Percentiles rank a stretch among this genome's conserved stretches.
Conservation (phyloP, 192 early-diverging fungal species). For the Coemansia furcata region DNA sequence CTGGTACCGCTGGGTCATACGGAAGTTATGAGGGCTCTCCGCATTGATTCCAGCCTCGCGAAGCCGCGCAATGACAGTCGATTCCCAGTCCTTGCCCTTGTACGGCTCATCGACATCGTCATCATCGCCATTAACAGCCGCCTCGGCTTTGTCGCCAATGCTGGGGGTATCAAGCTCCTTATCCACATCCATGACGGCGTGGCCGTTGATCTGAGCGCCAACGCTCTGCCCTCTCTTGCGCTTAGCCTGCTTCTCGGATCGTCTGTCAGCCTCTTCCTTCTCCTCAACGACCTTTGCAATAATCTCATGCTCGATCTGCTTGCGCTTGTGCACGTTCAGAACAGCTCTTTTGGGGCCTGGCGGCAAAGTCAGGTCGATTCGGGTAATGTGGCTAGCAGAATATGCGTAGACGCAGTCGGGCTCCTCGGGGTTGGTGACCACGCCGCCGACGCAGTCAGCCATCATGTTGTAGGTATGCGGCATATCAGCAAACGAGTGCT, state of each 20-base stretch:
- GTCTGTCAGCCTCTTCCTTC: conserved; percentile 34
- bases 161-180: conserved; percentile 8
- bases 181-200: conserved; percentile 40
- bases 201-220: conserved; percentile 18
- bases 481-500: conserved; percentile 60
- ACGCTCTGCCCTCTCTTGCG: conserved; percentile 50
- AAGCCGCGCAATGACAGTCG: conserved; percentile 38
- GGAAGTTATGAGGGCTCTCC: conserved; percentile 60
- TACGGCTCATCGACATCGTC: conserved; percentile 7
- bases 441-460: conserved; percentile 71
- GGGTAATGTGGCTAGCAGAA: conserved; percentile 67
- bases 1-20: conserved; percentile 77
- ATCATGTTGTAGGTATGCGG: conserved; percentile 63
- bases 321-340: conserved; percentile 59
- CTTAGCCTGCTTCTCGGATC: conserved; percentile 45
- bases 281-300: conserved; percentile 41
- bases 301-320: conserved; percentile 53
- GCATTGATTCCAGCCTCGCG: conserved; percentile 52
- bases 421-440: conserved; percentile 65
- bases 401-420: conserved; percentile 66
- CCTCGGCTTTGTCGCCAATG: conserved; percentile 1
- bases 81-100: conserved; percentile 41
- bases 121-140: conserved; percentile 1
- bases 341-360: conserved; percentile 56
- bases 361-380: conserved; percentile 66